Evolutionary conservation across 1,284 basidiomycete genomes (phyloP), one percentile per base, ranked within the genome.

Genomic region (Fomitopsis pinicola): DNA sequence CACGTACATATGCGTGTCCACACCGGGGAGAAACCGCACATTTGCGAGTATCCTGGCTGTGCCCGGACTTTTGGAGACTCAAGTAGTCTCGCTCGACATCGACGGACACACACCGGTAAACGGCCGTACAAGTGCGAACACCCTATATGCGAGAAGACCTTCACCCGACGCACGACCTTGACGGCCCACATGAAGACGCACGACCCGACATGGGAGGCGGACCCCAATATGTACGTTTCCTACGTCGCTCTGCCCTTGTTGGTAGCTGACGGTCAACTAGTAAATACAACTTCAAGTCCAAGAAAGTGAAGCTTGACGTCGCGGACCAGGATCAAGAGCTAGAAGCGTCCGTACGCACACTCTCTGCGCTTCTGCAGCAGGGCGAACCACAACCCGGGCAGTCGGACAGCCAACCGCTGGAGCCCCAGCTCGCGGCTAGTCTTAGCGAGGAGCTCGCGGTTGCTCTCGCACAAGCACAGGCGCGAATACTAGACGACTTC

Each of bases 11-110:
- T 84, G 59, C 87, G 93, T 42, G 91, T 93, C 9, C 93, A 95
- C 71, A 94, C 92, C 6, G 93, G 94, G 55, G 93, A 95, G 78
- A 92, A 92, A 71, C 93, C 93, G 2, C 92, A 95, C 74, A 84
- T 82, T 62, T 95, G 93, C 76, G 90, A 92, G 75, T 92, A 91
- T 71, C 89, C 90, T 12, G 89, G 86, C 6, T 95, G 94, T 71
- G 84, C 82, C 50, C 91, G 88, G 75, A 89, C 88, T 7, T 95
- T 95, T 74, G 87, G 91, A 45, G 93, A 95, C 74, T 94, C 92
- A 19, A 93, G 91, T 71, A 92, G 91, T 75, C 81, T 95, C 62
- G 92, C 93, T 56, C 86, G 94, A 68, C 93, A 95, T 78, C 85
- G 94, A 56, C 84, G 93, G 64, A 94, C 91, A 9, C 93, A 95